Percentiles rank a stretch among this genome's conserved stretches.
These are phyloP conservation scores for Pichia norvegensis DNA, from an alignment of 1,139 yeast species.

Conservation along the genomic window DNA sequence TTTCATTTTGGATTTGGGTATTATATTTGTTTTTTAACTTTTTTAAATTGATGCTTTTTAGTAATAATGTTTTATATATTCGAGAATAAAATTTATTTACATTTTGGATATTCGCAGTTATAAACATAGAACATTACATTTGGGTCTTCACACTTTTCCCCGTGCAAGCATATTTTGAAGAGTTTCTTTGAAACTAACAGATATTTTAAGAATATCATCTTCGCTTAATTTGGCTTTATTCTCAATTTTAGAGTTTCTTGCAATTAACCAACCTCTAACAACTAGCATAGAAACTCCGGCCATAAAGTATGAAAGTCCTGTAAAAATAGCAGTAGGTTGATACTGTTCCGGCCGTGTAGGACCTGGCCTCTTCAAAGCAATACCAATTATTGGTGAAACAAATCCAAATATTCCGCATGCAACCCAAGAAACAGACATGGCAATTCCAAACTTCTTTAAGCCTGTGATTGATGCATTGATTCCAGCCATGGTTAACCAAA, in stretches of 20 bases:
- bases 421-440: conserved; percentile 43
- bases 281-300: conserved; percentile 34
- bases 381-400: conserved; percentile 48
- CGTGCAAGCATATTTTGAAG: conserved; percentile 1
- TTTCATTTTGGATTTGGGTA: too few relatives aligned
- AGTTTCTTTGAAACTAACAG: conserved; percentile 2
- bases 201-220: conserved; percentile 9
- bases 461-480: conserved; percentile 39
- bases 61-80: too few relatives aligned
- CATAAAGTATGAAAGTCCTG: conserved; percentile 43
- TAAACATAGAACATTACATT: too few relatives aligned
- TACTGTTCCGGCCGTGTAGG: conserved; percentile 36
- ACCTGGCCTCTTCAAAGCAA: conserved; percentile 35
- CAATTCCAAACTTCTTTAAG: conserved; percentile 39
- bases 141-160: background rate
- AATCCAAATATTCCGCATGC: conserved; percentile 38
- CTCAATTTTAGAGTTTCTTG: conserved; percentile 34
- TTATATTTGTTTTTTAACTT: too few relatives aligned
- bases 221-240: conserved; percentile 21
- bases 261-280: conserved; percentile 43
- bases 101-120: too few relatives aligned
- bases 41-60: too few relatives aligned
- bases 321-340: conserved; percentile 43
- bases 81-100: too few relatives aligned
- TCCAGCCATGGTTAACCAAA: conserved; percentile 34